Conservation (phyloP, 1,139 yeast species). For the Magnusiomyces sp. region DNA sequence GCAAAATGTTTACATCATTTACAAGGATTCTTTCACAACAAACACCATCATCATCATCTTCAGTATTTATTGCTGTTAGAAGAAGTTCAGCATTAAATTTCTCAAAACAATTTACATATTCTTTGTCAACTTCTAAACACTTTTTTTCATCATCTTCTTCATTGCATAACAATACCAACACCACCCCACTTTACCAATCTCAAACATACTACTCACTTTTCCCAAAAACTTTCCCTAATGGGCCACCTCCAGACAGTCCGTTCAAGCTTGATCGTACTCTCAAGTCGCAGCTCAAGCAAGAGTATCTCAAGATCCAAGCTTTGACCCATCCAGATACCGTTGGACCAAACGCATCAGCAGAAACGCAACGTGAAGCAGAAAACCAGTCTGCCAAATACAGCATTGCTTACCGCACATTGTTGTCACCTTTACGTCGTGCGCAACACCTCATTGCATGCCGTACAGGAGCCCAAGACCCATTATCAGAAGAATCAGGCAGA, state of each 20-base stretch:
- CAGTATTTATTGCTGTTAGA: too few species aligned
- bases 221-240: conserved; percentile 64
- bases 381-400: conserved; percentile 50
- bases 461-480: conserved; percentile 37
- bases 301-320: conserved; percentile 65
- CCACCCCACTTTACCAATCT: too few species aligned
- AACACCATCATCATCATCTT: too few species aligned
- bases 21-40: too few species aligned
- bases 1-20: too few species aligned
- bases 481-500: conserved; percentile 17
- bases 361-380: conserved; percentile 20
- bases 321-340: conserved; percentile 70
- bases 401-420: conserved; percentile 63
- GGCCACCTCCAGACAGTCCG: conserved; percentile 57
- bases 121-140: too few species aligned
- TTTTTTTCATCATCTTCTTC: too few species aligned
- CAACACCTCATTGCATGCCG: conserved; percentile 43
- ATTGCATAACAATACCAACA: too few species aligned
- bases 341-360: conserved; percentile 16
- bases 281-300: conserved; percentile 47
- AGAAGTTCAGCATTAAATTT: too few species aligned
- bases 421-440: conserved; percentile 63
- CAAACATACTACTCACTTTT: conserved; percentile 47
- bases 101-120: too few species aligned
- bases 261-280: conserved; percentile 43